These are phyloP conservation scores for Podospora pseudoanserina DNA, from an alignment of 495 filamentous ascomycete genomes.

Conservation along the genomic window DNA sequence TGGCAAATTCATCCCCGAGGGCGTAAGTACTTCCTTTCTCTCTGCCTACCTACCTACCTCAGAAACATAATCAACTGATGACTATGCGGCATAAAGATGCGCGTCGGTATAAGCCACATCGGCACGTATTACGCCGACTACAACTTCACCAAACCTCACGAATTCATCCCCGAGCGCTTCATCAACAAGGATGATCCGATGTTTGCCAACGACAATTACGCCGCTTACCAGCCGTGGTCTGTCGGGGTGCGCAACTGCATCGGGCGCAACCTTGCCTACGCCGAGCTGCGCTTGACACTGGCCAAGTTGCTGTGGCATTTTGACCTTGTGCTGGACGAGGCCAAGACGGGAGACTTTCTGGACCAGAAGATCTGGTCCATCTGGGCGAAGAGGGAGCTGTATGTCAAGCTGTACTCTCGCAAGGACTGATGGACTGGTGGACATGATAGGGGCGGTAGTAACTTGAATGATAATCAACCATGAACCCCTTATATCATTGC, in stretches of 20 bases:
- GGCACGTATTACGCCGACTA: slow-evolving; percentile 34
- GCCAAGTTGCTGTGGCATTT: too few species aligned
- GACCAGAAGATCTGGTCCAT: too few species aligned
- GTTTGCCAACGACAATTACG: slow-evolving; percentile 29
- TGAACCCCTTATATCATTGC: too few species aligned
- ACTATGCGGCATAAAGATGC: slow-evolving; percentile 29
- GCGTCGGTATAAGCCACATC: slow-evolving; percentile 38
- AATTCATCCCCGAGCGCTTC: slow-evolving; percentile 40
- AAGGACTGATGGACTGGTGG: too few species aligned
- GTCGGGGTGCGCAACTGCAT: slow-evolving; percentile 41
- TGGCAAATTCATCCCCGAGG: slow-evolving; percentile 41
- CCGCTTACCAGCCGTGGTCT: slow-evolving; percentile 38
- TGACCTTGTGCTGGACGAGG: too few species aligned
- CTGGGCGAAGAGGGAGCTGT: too few species aligned
- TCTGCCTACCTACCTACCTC: neutral
- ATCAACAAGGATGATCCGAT: slow-evolving; percentile 25
- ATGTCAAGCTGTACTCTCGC: too few species aligned
- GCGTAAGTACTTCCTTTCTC: slow-evolving; percentile 24
- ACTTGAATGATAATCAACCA: too few species aligned
- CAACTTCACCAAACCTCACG: slow-evolving; percentile 36
- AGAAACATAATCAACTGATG: slow-evolving; percentile 49
- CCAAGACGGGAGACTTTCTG: too few species aligned
- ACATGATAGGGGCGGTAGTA: too few species aligned
- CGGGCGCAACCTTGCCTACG: slow-evolving; percentile 27
- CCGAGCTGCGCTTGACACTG: too few species aligned